A percentile compares a stretch with the other conserved stretches of the same genome.
Evolutionary conservation across 176 grass and related monocot species (phyloP).

Genomic region (Microstegium vimineum): DNA sequence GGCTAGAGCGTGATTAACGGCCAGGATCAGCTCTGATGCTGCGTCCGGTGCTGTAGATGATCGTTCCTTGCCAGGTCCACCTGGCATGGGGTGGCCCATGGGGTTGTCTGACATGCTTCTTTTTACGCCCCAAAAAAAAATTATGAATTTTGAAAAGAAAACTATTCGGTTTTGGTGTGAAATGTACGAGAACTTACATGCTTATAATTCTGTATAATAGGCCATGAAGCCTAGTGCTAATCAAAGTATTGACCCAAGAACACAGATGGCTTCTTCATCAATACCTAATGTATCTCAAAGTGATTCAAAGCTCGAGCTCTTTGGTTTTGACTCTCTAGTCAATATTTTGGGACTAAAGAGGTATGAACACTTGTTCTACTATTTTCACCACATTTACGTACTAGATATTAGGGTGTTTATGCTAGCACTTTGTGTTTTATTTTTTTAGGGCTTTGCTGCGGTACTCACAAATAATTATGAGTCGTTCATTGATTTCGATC

Average conservation of each 20-base stretch:
- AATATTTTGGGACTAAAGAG: slow-evolving; percentile 95
- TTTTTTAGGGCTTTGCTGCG: no score
- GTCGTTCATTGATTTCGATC: no score
- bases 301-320: slow-evolving; percentile 89
- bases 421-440: not conserved
- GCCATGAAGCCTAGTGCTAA: slow-evolving; percentile 42
- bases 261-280: slow-evolving; percentile 42
- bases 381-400: not conserved
- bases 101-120: not conserved
- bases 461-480: no score
- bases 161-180: not conserved
- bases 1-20: slow-evolving; percentile 18
- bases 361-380: slow-evolving; percentile 24
- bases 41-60: not conserved
- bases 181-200: not conserved
- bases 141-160: not conserved
- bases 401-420: not conserved
- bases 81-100: not conserved
- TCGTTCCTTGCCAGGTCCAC: not conserved
- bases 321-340: slow-evolving; percentile 94
- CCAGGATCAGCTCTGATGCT: not conserved
- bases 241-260: slow-evolving; percentile 35
- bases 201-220: slow-evolving; percentile 17
- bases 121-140: no score
- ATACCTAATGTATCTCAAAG: slow-evolving; percentile 45